phyloP scores from a whole-genome alignment of 331 rosid genomes.

The Dryas integrifolia region DNA sequence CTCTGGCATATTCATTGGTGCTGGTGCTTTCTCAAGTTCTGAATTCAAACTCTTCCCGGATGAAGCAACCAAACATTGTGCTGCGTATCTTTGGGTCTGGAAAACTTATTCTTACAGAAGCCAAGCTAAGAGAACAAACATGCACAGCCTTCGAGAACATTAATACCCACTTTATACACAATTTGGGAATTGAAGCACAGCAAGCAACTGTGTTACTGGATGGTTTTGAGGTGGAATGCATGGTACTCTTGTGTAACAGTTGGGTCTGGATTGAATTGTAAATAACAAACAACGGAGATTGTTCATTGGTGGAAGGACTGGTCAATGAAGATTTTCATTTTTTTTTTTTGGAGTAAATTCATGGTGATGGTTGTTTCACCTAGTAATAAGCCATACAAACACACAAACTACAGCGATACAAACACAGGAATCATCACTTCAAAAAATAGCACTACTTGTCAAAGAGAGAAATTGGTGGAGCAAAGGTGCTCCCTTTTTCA shows the following conservation, averaged over 20 bases:
- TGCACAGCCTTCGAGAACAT: conserved; percentile 93
- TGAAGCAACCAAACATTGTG: conserved; percentile 94
- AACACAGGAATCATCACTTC: too few species aligned
- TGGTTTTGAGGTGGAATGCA: background rate
- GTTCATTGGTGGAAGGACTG: conserved; percentile 19
- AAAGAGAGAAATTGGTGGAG: background rate
- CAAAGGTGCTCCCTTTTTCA: background rate
- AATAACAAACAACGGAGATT: conserved; percentile 26
- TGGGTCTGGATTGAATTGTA: conserved; percentile 35
- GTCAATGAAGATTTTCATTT: conserved; percentile 3
- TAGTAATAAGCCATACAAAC: too few species aligned
- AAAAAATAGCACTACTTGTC: background rate
- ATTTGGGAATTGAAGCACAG: conserved; percentile 58
- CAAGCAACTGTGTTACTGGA: background rate
- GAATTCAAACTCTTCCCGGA: conserved; percentile 94
- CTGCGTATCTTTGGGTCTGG: conserved; percentile 88
- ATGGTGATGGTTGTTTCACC: too few species aligned
- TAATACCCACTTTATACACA: conserved; percentile 78
- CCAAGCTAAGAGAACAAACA: conserved; percentile 93
- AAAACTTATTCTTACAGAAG: conserved; percentile 87
- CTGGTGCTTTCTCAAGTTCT: conserved; percentile 82
- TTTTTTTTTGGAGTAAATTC: too few species aligned
- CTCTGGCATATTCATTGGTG: conserved; percentile 59
- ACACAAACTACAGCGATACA: too few species aligned
- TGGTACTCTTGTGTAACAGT: conserved; percentile 4